Evolutionary conservation across 495 filamentous ascomycete genomes (phyloP).

Genomic region (Penicillium coprophilum): DNA sequence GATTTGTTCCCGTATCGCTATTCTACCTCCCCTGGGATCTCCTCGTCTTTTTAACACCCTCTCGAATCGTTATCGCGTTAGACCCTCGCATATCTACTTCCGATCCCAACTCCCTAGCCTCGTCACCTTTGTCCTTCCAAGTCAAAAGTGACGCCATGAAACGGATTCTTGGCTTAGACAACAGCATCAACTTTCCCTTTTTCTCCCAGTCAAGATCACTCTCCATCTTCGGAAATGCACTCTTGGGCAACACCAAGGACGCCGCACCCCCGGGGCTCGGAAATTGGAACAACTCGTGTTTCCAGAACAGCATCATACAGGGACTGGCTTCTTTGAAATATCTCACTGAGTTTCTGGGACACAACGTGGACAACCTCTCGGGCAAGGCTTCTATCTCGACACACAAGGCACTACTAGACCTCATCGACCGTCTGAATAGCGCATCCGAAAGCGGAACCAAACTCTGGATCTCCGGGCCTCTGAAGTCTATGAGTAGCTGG

Average conservation of each 20-base stretch:
- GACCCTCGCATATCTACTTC: conserved; percentile 44
- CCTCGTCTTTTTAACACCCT: conserved; percentile 61
- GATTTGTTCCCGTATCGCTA: conserved; percentile 31
- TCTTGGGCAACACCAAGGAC: conserved; percentile 38
- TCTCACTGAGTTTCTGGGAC: conserved; percentile 52
- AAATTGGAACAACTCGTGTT: conserved; percentile 94
- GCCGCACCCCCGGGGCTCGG: conserved; percentile 71
- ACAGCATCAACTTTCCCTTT: conserved; percentile 49
- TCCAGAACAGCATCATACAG: conserved; percentile 94
- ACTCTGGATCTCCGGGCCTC: conserved; percentile 71
- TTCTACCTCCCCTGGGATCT: conserved; percentile 56
- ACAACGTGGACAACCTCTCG: conserved; percentile 45
- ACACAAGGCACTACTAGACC: conserved; percentile 57
- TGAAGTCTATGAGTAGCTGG: conserved; percentile 89
- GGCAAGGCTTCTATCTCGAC: conserved; percentile 44
- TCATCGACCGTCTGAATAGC: conserved; percentile 67
- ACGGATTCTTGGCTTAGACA: conserved; percentile 65
- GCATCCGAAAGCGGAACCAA: conserved; percentile 63
- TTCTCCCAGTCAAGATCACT: conserved; percentile 46
- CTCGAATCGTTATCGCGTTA: conserved; percentile 57
- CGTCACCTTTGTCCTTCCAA: conserved; percentile 29
- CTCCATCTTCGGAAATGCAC: conserved; percentile 41
- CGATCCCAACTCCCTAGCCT: conserved; percentile 20
- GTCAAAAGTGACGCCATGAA: conserved; percentile 67
- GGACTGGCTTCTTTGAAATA: conserved; percentile 73